These are phyloP conservation scores for Podospora pseudocomata DNA, from an alignment of 495 filamentous ascomycete species.

Conservation along the genomic window DNA sequence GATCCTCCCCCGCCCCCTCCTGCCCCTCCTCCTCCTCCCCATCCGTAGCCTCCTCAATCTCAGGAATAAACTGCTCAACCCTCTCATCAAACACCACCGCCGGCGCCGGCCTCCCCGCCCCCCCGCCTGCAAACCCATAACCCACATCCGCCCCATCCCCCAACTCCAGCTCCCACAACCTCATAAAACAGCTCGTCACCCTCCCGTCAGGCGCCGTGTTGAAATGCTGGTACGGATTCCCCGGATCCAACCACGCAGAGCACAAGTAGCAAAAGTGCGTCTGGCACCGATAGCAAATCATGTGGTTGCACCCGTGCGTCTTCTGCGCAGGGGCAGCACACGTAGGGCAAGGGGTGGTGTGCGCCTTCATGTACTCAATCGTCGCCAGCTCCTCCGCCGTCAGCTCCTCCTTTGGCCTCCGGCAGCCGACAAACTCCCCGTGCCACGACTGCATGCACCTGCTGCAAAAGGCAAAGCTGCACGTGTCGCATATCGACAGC, in stretches of 20 bases:
- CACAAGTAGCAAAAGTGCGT: conserved; percentile 98
- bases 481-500: conserved; percentile 82
- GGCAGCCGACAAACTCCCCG: conserved; percentile 66
- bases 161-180: conserved; percentile 83
- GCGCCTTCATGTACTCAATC: conserved; percentile 69
- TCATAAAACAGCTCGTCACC: conserved; percentile 67
- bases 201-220: conserved; percentile 53
- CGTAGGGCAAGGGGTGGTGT: conserved; percentile 88
- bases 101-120: conserved; percentile 21
- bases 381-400: conserved; percentile 81
- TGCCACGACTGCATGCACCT: conserved; percentile 73
- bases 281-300: conserved; percentile 86
- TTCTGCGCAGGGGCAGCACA: conserved; percentile 85
- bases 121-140: conserved; percentile 49
- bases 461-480: conserved; percentile 85
- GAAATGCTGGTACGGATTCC: conserved; percentile 86
- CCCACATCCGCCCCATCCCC: conserved; percentile 69
- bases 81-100: conserved; percentile 7
- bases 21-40: conserved; percentile 12
- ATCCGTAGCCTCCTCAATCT: conserved; percentile 28
- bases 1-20: not conserved
- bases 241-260: conserved; percentile 72
- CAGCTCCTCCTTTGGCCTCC: conserved; percentile 58
- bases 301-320: conserved; percentile 94
- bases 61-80: conserved; percentile 25